phyloP scores from a whole-genome alignment of 2,329 filamentous ascomycete species.

The Pezicula neosporulosa region DNA sequence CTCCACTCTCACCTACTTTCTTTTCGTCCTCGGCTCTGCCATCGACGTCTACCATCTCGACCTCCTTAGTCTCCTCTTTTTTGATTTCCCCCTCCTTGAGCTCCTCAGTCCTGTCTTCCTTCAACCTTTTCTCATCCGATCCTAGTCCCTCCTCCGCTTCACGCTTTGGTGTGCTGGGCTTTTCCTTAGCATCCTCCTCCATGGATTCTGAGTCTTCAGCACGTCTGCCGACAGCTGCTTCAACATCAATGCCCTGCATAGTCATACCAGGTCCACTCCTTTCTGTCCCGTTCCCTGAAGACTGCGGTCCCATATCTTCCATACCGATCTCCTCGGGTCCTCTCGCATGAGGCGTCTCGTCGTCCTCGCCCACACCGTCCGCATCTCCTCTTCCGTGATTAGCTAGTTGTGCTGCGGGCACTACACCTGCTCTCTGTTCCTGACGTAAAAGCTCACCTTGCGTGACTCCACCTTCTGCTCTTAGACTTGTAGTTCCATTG shows the following conservation, averaged over 20 bases:
- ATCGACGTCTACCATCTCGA: constrained; percentile 14
- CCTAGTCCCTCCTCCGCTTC: constrained; percentile 48
- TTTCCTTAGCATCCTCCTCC: constrained; percentile 21
- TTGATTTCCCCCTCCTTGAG: constrained; percentile 10
- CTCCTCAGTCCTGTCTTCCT: constrained; percentile 34
- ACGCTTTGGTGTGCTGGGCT: constrained; percentile 45
- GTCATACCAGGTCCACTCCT: constrained; percentile 40
- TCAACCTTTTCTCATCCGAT: constrained; percentile 44
- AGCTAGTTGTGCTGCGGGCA: constrained; percentile 60
- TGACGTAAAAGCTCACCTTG: constrained; percentile 84
- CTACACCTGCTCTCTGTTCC: constrained; percentile 78
- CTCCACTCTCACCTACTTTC: constrained; percentile 10
- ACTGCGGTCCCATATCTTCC: constrained; percentile 79
- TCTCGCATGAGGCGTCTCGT: constrained; percentile 73
- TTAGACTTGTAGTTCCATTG: constrained; percentile 16
- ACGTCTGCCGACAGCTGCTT: constrained; percentile 57
- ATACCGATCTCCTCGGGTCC: constrained; percentile 84
- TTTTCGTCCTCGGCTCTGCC: constrained; percentile 13
- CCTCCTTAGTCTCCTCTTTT: constrained; percentile 8
- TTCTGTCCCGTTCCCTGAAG: constrained; percentile 30
- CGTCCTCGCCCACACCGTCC: constrained; percentile 43
- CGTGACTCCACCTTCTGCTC: constrained; percentile 55
- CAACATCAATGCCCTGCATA: constrained; percentile 55
- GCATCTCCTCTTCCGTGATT: constrained; percentile 26
- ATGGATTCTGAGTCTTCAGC: constrained; percentile 26